phyloP scores from a whole-genome alignment of 768 basidiomycete genomes.

The Neoboletus magnificus region DNA sequence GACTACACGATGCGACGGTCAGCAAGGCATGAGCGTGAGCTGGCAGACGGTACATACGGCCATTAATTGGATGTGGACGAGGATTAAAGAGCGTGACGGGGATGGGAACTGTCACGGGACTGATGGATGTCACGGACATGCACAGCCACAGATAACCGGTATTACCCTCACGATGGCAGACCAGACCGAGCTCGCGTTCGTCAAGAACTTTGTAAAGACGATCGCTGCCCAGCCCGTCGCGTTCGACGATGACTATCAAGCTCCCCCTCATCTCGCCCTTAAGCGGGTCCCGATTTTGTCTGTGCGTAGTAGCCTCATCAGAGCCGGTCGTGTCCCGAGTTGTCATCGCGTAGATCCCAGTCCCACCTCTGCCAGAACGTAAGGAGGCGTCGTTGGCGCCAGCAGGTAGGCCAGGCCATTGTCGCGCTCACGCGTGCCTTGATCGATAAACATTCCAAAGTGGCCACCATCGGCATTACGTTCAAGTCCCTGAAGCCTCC shows the following conservation, averaged over 20 bases:
- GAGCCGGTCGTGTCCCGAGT: constrained; percentile 1
- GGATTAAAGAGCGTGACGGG: not conserved
- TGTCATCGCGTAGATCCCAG: constrained; percentile 43
- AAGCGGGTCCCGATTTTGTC: constrained; percentile 69
- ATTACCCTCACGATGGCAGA: constrained; percentile 44
- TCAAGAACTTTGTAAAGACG: constrained; percentile 60
- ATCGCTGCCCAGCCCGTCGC: constrained; percentile 64
- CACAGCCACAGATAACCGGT: constrained; percentile 20
- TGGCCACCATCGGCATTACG: constrained; percentile 52
- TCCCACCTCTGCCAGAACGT: constrained; percentile 59
- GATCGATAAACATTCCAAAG: constrained; percentile 13
- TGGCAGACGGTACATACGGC: constrained; percentile 31
- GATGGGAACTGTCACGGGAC: constrained; percentile 13
- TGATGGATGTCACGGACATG: constrained; percentile 13
- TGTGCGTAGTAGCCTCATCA: constrained; percentile 37
- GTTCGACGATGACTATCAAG: constrained; percentile 74
- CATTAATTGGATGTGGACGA: constrained; percentile 27
- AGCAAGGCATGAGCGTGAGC: constrained; percentile 1
- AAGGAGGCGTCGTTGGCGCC: constrained; percentile 35
- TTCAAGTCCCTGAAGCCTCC: constrained; percentile 94
- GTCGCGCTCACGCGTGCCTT: constrained; percentile 3
- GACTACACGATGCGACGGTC: constrained; percentile 40
- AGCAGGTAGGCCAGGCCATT: constrained; percentile 26
- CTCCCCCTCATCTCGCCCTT: constrained; percentile 60
- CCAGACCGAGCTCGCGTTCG: constrained; percentile 56